These are phyloP conservation scores for Backusella luteola DNA, from an alignment of 192 early-diverging fungal species.

Conservation along the genomic window DNA sequence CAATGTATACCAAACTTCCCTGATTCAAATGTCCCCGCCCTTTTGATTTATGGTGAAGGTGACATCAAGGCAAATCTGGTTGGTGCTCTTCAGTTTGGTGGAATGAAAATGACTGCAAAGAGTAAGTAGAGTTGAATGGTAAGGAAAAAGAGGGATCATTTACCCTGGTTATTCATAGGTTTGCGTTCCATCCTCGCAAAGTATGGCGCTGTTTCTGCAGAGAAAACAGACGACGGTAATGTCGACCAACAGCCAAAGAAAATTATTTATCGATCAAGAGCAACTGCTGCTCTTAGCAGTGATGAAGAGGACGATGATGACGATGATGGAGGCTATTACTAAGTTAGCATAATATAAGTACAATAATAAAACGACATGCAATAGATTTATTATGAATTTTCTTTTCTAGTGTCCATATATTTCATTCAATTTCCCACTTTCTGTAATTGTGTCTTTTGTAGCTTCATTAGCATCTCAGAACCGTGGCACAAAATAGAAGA, in stretches of 20 bases:
- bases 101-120: conserved; percentile 72
- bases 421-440: neutral
- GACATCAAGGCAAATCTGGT: conserved; percentile 86
- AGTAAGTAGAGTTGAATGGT: conserved; percentile 35
- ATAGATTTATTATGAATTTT: neutral
- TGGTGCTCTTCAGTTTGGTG: conserved; percentile 75
- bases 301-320: conserved; percentile 53
- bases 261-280: conserved; percentile 50
- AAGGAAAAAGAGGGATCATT: neutral
- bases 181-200: conserved; percentile 33
- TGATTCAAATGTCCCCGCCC: conserved; percentile 81
- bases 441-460: neutral
- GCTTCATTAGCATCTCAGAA: neutral
- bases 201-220: conserved; percentile 40
- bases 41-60: conserved; percentile 89
- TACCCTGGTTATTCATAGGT: neutral
- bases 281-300: conserved; percentile 53
- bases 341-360: neutral
- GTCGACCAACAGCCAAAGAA: conserved; percentile 34
- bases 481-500: neutral
- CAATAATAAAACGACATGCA: neutral
- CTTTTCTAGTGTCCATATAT: neutral
- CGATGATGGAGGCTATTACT: conserved; percentile 36
- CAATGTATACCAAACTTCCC: conserved; percentile 97
- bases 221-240: conserved; percentile 12